These are phyloP conservation scores for Bacidia gigantensis DNA, from an alignment of 495 filamentous ascomycete species.

Conservation along the genomic window DNA sequence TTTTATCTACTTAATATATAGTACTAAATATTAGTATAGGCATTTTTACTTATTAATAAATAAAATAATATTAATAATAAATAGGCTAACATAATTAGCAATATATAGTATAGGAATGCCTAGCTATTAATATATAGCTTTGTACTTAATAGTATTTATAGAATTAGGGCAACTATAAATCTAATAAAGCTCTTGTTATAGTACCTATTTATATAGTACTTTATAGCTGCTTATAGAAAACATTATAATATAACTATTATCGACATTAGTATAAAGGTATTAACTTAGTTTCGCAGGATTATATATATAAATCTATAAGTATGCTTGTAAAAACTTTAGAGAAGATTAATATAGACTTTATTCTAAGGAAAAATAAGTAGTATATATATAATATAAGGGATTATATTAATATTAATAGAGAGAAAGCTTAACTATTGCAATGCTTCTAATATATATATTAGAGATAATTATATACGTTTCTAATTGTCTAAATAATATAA, in stretches of 20 bases:
- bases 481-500: neutral
- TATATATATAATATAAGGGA: neutral
- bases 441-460: neutral
- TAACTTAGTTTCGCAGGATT: neutral
- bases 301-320: neutral
- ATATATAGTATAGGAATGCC: neutral
- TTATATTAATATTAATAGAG: neutral
- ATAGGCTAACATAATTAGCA: neutral
- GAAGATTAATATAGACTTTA: neutral
- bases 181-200: neutral
- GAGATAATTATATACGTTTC: neutral
- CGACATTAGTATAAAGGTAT: slow-evolving; percentile 6
- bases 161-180: neutral
- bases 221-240: neutral
- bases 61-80: neutral
- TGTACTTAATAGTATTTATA: neutral
- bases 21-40: neutral
- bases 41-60: no score
- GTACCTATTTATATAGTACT: neutral
- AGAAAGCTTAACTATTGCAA: neutral
- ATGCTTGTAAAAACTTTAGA: neutral
- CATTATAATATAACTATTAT: slow-evolving; percentile 7
- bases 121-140: neutral
- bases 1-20: neutral
- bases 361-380: neutral